These are phyloP conservation scores for Xylaria sp. DNA, from an alignment of 495 filamentous ascomycete species.

Conservation along the genomic window DNA sequence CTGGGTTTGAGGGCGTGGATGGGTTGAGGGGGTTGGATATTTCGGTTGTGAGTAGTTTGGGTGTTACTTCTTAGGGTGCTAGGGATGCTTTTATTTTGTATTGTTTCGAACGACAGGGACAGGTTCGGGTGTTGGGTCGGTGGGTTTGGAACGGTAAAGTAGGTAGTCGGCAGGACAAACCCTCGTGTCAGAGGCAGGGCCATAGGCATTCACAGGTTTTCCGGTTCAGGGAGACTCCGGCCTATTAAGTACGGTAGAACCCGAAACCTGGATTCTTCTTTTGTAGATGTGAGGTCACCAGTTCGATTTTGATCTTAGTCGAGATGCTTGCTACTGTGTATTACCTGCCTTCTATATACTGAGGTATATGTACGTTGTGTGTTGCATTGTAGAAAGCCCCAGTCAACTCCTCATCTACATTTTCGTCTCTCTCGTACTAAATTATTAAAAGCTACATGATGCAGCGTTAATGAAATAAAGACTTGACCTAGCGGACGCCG, in stretches of 20 bases:
- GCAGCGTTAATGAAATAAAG: not conserved
- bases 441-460: no score
- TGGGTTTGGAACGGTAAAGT: not conserved
- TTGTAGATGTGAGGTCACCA: not conserved
- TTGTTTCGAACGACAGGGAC: not conserved
- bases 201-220: constrained; percentile 4
- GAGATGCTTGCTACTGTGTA: not conserved
- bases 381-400: not conserved
- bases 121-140: not conserved
- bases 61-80: not conserved
- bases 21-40: constrained; percentile 32
- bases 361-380: not conserved
- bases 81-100: not conserved
- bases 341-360: not conserved
- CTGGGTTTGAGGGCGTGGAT: constrained; percentile 10
- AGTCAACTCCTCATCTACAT: not conserved
- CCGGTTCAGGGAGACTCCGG: not conserved
- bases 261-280: constrained; percentile 7
- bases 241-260: no score
- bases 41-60: constrained; percentile 17
- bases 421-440: no score
- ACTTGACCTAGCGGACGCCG: not conserved
- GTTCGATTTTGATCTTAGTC: not conserved
- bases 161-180: constrained; percentile 6
- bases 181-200: constrained; percentile 4